Conservation (phyloP, 306 rosid species). For the Arachis hypogaea region DNA sequence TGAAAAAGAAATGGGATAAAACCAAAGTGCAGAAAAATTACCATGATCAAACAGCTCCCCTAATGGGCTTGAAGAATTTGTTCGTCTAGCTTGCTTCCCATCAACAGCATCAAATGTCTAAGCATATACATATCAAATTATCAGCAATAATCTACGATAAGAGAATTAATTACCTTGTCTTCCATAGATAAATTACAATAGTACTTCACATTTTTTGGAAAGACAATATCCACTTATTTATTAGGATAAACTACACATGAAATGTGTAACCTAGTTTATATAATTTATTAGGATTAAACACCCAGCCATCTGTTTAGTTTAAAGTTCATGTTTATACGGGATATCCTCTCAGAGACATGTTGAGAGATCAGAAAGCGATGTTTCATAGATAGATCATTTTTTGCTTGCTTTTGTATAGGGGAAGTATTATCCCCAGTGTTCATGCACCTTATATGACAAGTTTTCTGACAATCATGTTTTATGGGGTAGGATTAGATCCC, state of each 20-base stretch:
- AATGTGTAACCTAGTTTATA: neutral
- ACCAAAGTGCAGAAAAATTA: conserved; percentile 40
- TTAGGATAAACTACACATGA: conserved; percentile 5
- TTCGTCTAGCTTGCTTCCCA: conserved; percentile 98
- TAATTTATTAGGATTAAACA: no score
- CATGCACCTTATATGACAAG: no score
- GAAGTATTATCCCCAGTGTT: no score
- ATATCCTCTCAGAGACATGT: no score
- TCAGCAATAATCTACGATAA: conserved; percentile 24
- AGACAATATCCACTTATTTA: conserved; percentile 11
- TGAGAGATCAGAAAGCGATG: no score
- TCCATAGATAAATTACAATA: conserved; percentile 4
- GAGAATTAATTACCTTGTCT: neutral
- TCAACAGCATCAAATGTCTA: conserved; percentile 99
- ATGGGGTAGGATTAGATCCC: no score
- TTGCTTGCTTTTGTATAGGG: no score
- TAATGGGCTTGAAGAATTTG: conserved; percentile 93
- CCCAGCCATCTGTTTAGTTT: no score
- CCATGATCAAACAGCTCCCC: conserved; percentile 99
- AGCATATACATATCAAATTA: conserved; percentile 16
- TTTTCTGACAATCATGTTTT: no score
- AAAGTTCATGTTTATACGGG: no score
- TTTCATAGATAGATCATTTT: no score
- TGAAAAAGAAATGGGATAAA: conserved; percentile 17
- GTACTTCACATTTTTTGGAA: conserved; percentile 11